Conservation (phyloP, 2,329 filamentous ascomycete species). For the Colletotrichum paranaense region DNA sequence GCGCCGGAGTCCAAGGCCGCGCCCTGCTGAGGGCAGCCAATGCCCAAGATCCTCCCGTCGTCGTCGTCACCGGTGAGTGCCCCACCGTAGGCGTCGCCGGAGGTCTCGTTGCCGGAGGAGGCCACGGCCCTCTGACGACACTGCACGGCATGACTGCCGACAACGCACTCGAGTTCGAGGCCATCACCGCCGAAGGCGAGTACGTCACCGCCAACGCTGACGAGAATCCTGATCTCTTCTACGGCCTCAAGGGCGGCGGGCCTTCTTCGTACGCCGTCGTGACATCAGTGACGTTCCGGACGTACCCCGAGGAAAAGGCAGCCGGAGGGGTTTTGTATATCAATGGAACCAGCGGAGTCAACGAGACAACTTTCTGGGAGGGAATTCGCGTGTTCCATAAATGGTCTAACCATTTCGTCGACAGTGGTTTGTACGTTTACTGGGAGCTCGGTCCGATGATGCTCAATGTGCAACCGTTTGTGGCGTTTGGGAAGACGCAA, state of each 20-base stretch:
- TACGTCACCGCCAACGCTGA: conserved; percentile 55
- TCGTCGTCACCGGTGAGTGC: conserved; percentile 65
- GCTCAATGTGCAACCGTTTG: conserved; percentile 51
- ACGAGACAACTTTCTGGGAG: conserved; percentile 57
- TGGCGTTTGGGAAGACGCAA: conserved; percentile 49
- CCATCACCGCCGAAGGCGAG: conserved; percentile 56
- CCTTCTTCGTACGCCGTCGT: conserved; percentile 64
- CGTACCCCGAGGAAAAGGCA: conserved; percentile 56
- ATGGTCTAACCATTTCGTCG: conserved; percentile 52
- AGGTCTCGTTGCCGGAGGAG: conserved; percentile 70
- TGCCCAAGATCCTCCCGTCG: conserved; percentile 48
- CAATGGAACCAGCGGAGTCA: conserved; percentile 47
- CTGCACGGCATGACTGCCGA: conserved; percentile 58
- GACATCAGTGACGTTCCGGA: conserved; percentile 63
- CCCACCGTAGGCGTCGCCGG: conserved; percentile 68
- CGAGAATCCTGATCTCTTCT: conserved; percentile 65
- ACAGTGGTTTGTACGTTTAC: conserved; percentile 54
- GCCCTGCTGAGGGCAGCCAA: conserved; percentile 55
- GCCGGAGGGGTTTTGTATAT: conserved; percentile 55
- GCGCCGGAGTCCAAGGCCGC: conserved; percentile 62
- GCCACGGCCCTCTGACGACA: conserved; percentile 61
- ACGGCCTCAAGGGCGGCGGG: conserved; percentile 66
- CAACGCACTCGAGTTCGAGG: conserved; percentile 58
- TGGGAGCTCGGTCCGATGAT: conserved; percentile 54
- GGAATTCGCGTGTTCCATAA: conserved; percentile 60